Base-by-base conservation (phyloP, 1,284 basidiomycete genomes). In the Tilletia caries region DNA sequence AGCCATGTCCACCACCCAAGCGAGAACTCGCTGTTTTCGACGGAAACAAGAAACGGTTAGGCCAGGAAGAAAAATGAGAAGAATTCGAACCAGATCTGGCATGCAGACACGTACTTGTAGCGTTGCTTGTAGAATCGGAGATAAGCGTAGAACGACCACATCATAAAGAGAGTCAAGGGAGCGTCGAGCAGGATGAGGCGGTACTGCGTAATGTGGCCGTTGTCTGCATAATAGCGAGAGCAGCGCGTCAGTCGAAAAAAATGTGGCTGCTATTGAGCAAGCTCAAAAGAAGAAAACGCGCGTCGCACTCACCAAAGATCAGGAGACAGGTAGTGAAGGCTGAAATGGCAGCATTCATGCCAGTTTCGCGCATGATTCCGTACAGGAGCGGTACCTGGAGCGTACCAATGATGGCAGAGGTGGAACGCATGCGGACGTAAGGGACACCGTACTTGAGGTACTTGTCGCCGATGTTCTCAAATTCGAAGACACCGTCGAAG, bases 121-220 rank as follows among this genome's bases (percentile, higher is more conserved):
- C 96, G 92, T 60, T 93, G 88, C 85, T 98, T 96, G 80, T 92
- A 90, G 88, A 98, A 99, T 69, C 92, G 90, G 81, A 98, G 88
- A 83, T 98, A 99, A n/a, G 83, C 95, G 94, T 73, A 98, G 89
- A 2, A 95, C 94, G 70, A 94, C 87, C 34, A 41, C 1, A 93
- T 87, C 89, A 98, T 92, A 87, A 98, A 99, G 85, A 99, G 92
- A 71, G 98, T 91, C 64, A 98, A 87, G 3, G 92, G 90, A 1
- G 95, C 94, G 78, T 99, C 96, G 67, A 99, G 88, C 27, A 99
- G 88, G 82, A 99, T 98, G 62, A 99, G 88, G 64, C 96, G 92
- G 44, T 93, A 93, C 84, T 99, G 95, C 0, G 92, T 89, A 79
- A 98, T 87, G 84, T 99, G 96, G 0, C 92, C 95, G 80, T 97